Base-by-base conservation (phyloP, 2,329 filamentous ascomycete species). In the Aphanoascus verrucosus region DNA sequence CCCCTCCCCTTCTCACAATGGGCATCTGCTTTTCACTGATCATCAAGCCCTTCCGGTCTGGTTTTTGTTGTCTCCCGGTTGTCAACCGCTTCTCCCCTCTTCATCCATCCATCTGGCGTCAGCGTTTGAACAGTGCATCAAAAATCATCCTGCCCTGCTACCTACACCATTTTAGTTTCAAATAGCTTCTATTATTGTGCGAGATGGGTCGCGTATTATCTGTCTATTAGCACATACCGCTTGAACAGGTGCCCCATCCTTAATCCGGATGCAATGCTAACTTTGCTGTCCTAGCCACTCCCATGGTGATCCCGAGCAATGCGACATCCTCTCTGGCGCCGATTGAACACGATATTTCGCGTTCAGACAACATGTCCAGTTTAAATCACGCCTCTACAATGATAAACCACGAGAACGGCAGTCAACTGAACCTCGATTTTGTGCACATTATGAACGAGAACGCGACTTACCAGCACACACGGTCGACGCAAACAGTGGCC, bases 271-370 rank as follows among this genome's bases (percentile, higher is more conserved):
- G 62, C 69, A 72, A 72, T 71, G 69, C 69, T 72, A 62, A 72
- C 65, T 63, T 59, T 57, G 59, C 56, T 62, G 58, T 60, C 56
- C 62, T 63, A 72, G 69, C 69, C 62, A 65, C 67, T 69, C 69
- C 68, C 68, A 68, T 71, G 69, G 69, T 71, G 69, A 67, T 71
- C 68, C 69, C 69, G 64, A 65, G 68, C 63, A 62, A 64, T 62
- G 15, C 44, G 12, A 37, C 23, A n/a, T 23, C 51, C 3, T 12
- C 23, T 49, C 19, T 49, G n/a, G 37, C 41, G 31, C 42, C 50
- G 15, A 46, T 52, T 32, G 42, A 46, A 37, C 32, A 31, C 17
- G 11, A 7, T 7, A 45, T 45, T 28, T 5, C 12, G 2, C 2
- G 6, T 31, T 2, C 6, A 14, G 23, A 41, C 14, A 23, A 11